Evolutionary conservation across 495 filamentous ascomycete species (phyloP), one percentile per base, ranked within the genome.

Genomic region (Podospora conica): DNA sequence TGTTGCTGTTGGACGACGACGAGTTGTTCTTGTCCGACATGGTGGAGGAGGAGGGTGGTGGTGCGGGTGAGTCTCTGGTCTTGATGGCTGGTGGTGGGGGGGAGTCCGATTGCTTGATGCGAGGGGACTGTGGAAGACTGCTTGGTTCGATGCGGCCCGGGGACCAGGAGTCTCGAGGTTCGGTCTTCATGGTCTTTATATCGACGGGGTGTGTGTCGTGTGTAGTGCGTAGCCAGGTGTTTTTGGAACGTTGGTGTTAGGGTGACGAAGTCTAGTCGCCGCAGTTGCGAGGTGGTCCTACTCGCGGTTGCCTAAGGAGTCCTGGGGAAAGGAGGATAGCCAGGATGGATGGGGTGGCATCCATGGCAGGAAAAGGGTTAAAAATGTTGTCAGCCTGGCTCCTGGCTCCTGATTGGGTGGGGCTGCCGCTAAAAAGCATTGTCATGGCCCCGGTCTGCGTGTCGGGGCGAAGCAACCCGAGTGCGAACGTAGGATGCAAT

Each of bases 131-230:
- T 23, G 53, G 53, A 18, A 23, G 60, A 21, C 15, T 64, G 55
- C 24, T 55, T 25, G 54, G 63, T 33, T 55, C 53, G 61, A 31
- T 63, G 61, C 48, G 25, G 20, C 12, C 28, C 63, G 24, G 48
- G 27, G 63, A 22, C 63, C 63, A 58, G 27, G 63, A 64, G 10
- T 64, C 63, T 64, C 63, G 55, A 64, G 28, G 63, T 64, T 64
- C 63, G 28, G 63, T 64, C 63, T 64, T 64, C 63, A 64, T 64
- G 63, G 63, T 48, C 25, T 55, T 31, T 64, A 53, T 58, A 64
- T 57, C 40, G 40, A 8, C 40, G 40, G 0, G 40, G 40, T 8
- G 40, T 48, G 40, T 48, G 6, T 5, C 4, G 18, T 8, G 40
- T 6, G 40, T 48, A 15, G 29, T n/a, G n/a, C n/a, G n/a, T n/a